Percentiles rank a stretch among this genome's conserved stretches.
Conservation (phyloP, 78 protist genomes). For the Emiliania huxleyi region DNA sequence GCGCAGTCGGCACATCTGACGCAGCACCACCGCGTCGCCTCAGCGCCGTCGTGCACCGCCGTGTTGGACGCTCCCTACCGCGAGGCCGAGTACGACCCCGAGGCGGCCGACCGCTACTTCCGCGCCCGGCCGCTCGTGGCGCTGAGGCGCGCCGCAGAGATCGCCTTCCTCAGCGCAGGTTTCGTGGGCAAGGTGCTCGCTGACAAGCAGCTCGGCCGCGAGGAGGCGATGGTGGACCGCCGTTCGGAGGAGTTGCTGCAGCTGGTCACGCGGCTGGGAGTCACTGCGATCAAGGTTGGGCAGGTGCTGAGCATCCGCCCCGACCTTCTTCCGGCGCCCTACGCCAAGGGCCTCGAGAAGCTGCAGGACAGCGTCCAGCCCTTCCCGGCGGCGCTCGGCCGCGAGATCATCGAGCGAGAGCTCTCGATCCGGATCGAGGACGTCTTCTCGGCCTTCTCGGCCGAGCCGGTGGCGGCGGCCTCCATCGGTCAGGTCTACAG, state of each 20-base stretch:
- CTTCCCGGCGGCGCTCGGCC: not conserved
- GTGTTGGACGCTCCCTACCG: too few species aligned
- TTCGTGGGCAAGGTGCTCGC: not conserved
- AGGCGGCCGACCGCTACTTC: not conserved
- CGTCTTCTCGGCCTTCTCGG: not conserved
- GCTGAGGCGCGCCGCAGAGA: not conserved
- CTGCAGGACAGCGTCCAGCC: slow-evolving; percentile 1
- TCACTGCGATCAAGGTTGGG: slow-evolving; percentile 15
- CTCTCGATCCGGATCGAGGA: not conserved
- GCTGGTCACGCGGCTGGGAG: not conserved
- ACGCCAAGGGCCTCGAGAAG: not conserved
- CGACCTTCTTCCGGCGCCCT: slow-evolving; percentile 3
- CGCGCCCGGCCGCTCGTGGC: not conserved
- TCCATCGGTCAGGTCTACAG: slow-evolving; percentile 88
- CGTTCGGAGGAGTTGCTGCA: not conserved
- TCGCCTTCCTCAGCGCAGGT: not conserved
- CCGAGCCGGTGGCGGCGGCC: slow-evolving; percentile 83
- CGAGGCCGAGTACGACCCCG: not conserved
- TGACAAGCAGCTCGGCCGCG: not conserved
- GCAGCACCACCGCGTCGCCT: too few species aligned
- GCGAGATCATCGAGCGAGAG: not conserved
- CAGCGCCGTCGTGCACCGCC: too few species aligned
- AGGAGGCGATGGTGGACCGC: not conserved
- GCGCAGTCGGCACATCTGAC: too few species aligned
- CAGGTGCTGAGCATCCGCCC: slow-evolving; percentile 17